Base-by-base conservation (phyloP, 208 protist species). In the Acanthamoeba lenticulata region DNA sequence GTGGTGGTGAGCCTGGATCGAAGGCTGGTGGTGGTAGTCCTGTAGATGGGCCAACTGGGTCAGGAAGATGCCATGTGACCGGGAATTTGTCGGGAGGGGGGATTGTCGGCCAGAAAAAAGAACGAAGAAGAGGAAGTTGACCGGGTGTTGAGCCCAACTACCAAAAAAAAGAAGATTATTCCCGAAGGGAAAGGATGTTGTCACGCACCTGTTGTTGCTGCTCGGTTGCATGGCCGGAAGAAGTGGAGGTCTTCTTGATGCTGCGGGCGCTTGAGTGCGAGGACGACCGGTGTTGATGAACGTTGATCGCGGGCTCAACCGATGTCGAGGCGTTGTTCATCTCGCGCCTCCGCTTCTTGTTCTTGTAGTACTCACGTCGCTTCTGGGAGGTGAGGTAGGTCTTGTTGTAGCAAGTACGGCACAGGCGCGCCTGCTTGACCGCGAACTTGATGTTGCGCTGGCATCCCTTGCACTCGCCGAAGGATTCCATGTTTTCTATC, bases 281-380 rank as follows among this genome's bases (percentile, higher is more conserved):
- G 67, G 32, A n/a, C n/a, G n/a, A n/a, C n/a, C 38, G 32, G 19
- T 44, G 36, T 42, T 77, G 36, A 7, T 67, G 60, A 9, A 67
- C 60, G 60, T 67, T 19, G 60, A 67, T 67, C n/a, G 60, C 60
- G 9, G 60, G 60, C 60, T 67, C 60, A 6, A 67, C 60, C 1
- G 29, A 67, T 67, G 67, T 11, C 7, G 67, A 21, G 0, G 57
- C 21, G 27, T 42, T 9, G 38, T 36, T 4, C 4, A 79, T 36
- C 72, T 86, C 77, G 49, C 77, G 77, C 77, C 77, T 47, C 77
- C 38, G 49, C 77, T 86, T 86, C 77, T 86, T 86, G 77, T 86
- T 86, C 77, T 86, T 86, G 77, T 86, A 86, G 77, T 86, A 86
- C 77, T 86, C 77, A 19, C 77, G 38, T 57, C 77, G 77, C 77